These are phyloP conservation scores for Dryadomyces quercus-mongolicae DNA, from an alignment of 2,329 filamentous ascomycete genomes.

Conservation along the genomic window DNA sequence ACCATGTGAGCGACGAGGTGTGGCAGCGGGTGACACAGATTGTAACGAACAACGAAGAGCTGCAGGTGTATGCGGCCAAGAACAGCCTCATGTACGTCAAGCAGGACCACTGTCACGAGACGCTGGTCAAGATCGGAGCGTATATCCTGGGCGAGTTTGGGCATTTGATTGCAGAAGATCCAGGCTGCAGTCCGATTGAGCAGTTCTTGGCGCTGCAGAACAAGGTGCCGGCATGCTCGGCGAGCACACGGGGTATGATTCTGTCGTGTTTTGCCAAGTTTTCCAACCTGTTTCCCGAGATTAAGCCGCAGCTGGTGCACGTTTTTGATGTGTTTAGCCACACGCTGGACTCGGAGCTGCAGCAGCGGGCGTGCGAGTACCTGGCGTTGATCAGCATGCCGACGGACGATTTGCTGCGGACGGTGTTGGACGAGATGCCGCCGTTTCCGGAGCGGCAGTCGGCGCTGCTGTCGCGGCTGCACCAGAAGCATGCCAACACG, in stretches of 20 bases:
- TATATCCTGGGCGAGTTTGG: slow-evolving; percentile 96
- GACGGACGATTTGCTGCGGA: slow-evolving; percentile 82
- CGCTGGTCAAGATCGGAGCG: slow-evolving; percentile 90
- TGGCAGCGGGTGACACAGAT: slow-evolving; percentile 99
- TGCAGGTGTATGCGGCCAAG: slow-evolving; percentile 92
- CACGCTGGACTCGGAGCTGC: slow-evolving; percentile 86
- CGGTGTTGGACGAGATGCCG: slow-evolving; percentile 97
- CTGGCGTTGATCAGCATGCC: slow-evolving; percentile 73
- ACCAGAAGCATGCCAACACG: slow-evolving; percentile 86
- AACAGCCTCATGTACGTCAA: slow-evolving; percentile 90
- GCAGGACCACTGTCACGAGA: slow-evolving; percentile 89
- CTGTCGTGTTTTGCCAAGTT: slow-evolving; percentile 95
- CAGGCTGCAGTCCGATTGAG: slow-evolving; percentile 89
- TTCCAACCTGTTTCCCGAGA: slow-evolving; percentile 95
- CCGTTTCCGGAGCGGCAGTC: slow-evolving; percentile 93
- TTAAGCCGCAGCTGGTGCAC: slow-evolving; percentile 85
- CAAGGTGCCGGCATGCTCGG: slow-evolving; percentile 81
- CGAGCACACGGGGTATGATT: slow-evolving; percentile 84
- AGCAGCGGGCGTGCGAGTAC: slow-evolving; percentile 95
- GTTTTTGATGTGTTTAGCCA: slow-evolving; percentile 90
- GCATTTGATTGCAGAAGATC: slow-evolving; percentile 85
- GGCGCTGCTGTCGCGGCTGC: slow-evolving; percentile 77
- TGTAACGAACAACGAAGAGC: slow-evolving; percentile 96
- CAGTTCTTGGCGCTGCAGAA: slow-evolving; percentile 86
- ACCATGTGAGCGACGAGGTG: slow-evolving; percentile 97